Evolutionary conservation across 768 basidiomycete genomes (phyloP), one percentile per base, ranked within the genome.

Genomic region (Auriscalpium orientale): DNA sequence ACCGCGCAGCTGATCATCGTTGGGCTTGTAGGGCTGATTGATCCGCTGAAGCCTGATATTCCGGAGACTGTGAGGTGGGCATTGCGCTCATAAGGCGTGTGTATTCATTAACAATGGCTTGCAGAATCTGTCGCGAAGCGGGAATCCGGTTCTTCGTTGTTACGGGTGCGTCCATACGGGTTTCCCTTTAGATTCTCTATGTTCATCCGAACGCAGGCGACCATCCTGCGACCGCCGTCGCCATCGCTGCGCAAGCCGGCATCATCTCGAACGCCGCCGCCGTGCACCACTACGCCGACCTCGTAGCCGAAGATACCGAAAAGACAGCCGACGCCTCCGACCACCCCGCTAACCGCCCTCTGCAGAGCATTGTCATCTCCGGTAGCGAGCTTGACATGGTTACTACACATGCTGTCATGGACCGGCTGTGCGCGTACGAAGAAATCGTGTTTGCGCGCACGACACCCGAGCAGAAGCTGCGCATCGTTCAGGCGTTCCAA

Each of bases 71-170:
- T 81, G 18, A 47, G 58, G 55, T 59, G 53, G 22, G 60, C 10
- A 34, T 18, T 6, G 4, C 9, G 13, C 8, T 6, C 51, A 12
- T 5, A 33, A 4, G 34, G 12, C 13, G 46, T 43, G 40, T 13
- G 11, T 43, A 6, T 28, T 28, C 13, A 16, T 49, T 13, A 22
- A 21, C 12, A 15, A 49, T 16, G 20, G 8, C 11, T 1, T 18
- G 15, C 33, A 71, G 72, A 8, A 63, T 72, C n/a, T 78, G 78
- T 58, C 75, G 81, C 22, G 63, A 75, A 13, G 84, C 83, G 8
- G 82, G 82, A 5, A 79, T 85, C 48, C 74, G 83, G 11, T 80
- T 85, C 63, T 78, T 79, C 62, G 81, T 87, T 72, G 81, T 86
- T 54, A 80, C 80, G 10, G 78, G 78, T 70, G 55, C n/a, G 60